Evolutionary conservation across 495 filamentous ascomycete genomes (phyloP).

Genomic region (Talaromyces borbonicus): DNA sequence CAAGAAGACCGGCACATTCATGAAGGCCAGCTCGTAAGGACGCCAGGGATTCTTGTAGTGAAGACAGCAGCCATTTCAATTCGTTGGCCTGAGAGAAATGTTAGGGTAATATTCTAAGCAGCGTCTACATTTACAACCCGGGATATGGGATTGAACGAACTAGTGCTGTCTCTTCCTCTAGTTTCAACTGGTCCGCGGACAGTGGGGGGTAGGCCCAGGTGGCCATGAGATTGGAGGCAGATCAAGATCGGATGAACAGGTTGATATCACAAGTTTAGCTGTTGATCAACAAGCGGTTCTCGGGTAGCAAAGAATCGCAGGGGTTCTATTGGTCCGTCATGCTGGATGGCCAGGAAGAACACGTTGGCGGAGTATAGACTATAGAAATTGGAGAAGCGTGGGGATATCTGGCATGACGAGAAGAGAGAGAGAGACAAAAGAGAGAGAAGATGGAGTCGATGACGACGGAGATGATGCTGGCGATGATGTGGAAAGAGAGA

Average conservation of each 20-base stretch:
- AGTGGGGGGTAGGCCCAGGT: conserved; percentile 70
- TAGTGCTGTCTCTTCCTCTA: conserved; percentile 57
- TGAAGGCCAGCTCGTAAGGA: conserved; percentile 76
- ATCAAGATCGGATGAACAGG: background rate
- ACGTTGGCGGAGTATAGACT: too few species aligned
- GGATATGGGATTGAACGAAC: conserved; percentile 46
- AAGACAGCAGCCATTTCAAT: conserved; percentile 75
- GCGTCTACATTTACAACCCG: conserved; percentile 17
- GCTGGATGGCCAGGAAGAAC: too few species aligned
- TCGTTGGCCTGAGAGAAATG: conserved; percentile 52
- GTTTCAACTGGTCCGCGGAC: conserved; percentile 49
- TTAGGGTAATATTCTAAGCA: conserved; percentile 16
- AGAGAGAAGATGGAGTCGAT: too few species aligned
- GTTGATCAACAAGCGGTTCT: too few species aligned
- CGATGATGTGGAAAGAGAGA: background rate
- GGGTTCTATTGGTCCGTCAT: too few species aligned
- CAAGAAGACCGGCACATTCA: conserved; percentile 76
- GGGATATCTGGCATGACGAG: too few species aligned
- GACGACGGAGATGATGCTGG: too few species aligned
- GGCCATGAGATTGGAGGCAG: conserved; percentile 42
- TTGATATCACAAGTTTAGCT: background rate
- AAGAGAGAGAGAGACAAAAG: too few species aligned
- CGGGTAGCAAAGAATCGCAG: too few species aligned
- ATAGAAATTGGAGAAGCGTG: too few species aligned
- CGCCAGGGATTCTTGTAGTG: conserved; percentile 65